Conservation (phyloP, 2,329 filamentous ascomycete genomes). For the Colletotrichum viniferum region DNA sequence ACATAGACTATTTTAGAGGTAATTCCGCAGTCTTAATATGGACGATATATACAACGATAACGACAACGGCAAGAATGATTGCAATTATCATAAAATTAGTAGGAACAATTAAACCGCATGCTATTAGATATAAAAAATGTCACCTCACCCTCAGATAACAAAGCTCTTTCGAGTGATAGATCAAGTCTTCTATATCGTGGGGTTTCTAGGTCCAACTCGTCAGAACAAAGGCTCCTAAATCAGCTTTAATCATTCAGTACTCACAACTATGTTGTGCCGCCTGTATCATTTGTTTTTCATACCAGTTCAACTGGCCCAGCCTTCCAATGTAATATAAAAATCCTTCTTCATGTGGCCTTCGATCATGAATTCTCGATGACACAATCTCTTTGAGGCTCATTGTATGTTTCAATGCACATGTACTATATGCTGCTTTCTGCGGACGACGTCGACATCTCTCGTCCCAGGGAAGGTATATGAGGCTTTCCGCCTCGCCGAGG, state of each 20-base stretch:
- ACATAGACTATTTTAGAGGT: no score
- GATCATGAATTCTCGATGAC: no score
- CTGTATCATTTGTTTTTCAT: neutral
- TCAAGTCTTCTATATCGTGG: no score
- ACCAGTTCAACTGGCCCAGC: neutral
- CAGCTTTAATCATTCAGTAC: neutral
- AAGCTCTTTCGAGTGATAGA: neutral
- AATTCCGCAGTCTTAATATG: neutral
- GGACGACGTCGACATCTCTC: neutral
- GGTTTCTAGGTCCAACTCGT: no score
- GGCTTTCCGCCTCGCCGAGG: neutral
- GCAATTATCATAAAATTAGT: accelerated
- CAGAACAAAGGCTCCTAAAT: neutral
- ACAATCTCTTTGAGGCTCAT: no score
- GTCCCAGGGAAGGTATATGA: neutral
- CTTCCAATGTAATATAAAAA: neutral
- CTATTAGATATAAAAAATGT: neutral
- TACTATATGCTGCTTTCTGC: neutral
- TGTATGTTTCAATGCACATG: neutral
- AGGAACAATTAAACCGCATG: neutral
- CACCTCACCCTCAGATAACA: neutral
- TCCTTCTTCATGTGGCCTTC: no score
- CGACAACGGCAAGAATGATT: neutral
- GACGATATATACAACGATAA: neutral
- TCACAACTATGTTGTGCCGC: neutral